Conservation (phyloP, 768 basidiomycete species). For the Mycena albidolilacea region DNA sequence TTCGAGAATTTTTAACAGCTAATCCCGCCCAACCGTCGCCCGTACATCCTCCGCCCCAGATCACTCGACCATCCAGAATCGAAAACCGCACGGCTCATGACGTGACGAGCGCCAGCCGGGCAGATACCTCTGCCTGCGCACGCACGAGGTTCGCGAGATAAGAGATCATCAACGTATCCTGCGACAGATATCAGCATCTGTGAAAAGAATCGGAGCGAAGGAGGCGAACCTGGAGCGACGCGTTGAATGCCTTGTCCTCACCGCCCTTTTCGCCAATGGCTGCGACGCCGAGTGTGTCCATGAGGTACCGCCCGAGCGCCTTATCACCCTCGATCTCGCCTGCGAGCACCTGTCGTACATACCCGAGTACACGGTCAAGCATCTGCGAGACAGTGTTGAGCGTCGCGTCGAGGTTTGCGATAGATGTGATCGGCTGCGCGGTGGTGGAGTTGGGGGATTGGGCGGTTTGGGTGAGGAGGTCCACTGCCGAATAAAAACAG, state of each 20-base stretch:
- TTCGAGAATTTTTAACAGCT: slow-evolving; percentile 96
- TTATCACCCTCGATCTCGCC: slow-evolving; percentile 88
- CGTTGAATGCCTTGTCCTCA: slow-evolving; percentile 74
- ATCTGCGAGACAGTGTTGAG: slow-evolving; percentile 79
- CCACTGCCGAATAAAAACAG: slow-evolving; percentile 65
- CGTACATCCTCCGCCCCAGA: slow-evolving; percentile 16
- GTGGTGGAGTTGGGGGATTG: slow-evolving; percentile 62
- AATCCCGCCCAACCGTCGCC: slow-evolving; percentile 17
- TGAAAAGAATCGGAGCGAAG: not conserved
- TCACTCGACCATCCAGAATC: not conserved
- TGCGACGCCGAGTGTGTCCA: slow-evolving; percentile 87
- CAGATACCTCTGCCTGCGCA: slow-evolving; percentile 93
- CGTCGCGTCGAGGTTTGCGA: slow-evolving; percentile 83
- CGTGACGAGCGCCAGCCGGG: slow-evolving; percentile 84
- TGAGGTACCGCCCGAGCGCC: slow-evolving; percentile 90
- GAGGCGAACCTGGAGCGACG: slow-evolving; percentile 74
- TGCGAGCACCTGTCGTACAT: slow-evolving; percentile 84
- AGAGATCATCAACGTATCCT: slow-evolving; percentile 95
- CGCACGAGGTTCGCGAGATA: slow-evolving; percentile 95
- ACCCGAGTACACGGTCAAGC: slow-evolving; percentile 88
- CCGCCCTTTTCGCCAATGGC: slow-evolving; percentile 80
- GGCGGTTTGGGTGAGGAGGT: slow-evolving; percentile 74
- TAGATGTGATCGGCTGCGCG: slow-evolving; percentile 73
- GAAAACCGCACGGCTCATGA: slow-evolving; percentile 50
- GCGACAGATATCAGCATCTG: slow-evolving; percentile 43